phyloP scores from a whole-genome alignment of 352 stramenopile species.

The Thraustotheca clavata region DNA sequence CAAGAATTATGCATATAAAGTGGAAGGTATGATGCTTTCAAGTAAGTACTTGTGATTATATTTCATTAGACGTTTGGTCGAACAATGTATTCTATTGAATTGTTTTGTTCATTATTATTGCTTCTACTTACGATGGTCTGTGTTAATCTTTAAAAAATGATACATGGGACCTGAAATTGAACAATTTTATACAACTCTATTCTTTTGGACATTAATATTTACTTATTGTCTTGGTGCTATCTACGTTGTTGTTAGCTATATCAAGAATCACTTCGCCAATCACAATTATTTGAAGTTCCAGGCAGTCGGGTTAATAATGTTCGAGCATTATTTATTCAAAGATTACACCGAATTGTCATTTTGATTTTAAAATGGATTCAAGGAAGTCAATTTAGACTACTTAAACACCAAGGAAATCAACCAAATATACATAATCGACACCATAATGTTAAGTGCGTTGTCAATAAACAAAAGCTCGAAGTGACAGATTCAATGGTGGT shows the following conservation, averaged over 20 bases:
- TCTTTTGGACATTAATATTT: not conserved
- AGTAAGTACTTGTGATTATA: not conserved
- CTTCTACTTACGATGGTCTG: not conserved
- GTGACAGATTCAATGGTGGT: no score
- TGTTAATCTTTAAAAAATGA: not conserved
- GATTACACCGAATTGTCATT: no score
- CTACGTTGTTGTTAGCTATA: not conserved
- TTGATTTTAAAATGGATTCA: no score
- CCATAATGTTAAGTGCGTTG: no score
- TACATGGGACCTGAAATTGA: not conserved
- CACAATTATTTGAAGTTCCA: no score
- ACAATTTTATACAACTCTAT: not conserved
- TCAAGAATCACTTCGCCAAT: no score
- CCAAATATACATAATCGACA: no score
- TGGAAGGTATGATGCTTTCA: slow-evolving; percentile 5
- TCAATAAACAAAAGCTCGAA: no score
- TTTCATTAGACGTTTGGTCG: not conserved
- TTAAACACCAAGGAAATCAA: no score
- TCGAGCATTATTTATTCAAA: no score
- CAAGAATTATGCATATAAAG: slow-evolving; percentile 13
- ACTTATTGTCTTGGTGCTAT: not conserved
- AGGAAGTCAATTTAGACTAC: no score
- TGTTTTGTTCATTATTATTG: not conserved
- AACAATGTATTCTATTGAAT: slow-evolving; percentile 5
- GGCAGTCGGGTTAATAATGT: no score